phyloP scores from a whole-genome alignment of 805 yeast genomes.

The Teunomyces atbi region DNA sequence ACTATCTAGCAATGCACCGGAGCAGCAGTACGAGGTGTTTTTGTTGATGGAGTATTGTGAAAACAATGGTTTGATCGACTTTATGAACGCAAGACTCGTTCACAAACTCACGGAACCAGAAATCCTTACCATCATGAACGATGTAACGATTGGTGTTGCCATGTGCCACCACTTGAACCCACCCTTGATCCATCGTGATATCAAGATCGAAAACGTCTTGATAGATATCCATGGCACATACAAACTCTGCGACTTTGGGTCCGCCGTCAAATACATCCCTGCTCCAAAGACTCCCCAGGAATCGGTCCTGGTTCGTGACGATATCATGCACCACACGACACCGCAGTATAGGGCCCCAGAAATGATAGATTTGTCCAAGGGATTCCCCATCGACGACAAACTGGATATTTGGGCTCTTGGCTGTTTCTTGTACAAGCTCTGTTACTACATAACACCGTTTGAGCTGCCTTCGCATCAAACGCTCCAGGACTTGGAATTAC shows the following conservation, averaged over 20 bases:
- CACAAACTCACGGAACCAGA: slow-evolving; percentile 68
- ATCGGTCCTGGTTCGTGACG: slow-evolving; percentile 57
- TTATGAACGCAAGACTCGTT: slow-evolving; percentile 70
- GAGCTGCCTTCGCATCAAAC: slow-evolving; percentile 47
- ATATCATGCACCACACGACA: slow-evolving; percentile 75
- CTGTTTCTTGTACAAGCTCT: slow-evolving; percentile 69
- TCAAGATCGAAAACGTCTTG: slow-evolving; percentile 78
- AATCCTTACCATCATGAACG: slow-evolving; percentile 64
- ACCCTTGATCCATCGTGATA: slow-evolving; percentile 74
- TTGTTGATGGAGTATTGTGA: slow-evolving; percentile 79
- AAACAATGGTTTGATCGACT: slow-evolving; percentile 72
- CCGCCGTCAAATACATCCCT: slow-evolving; percentile 63
- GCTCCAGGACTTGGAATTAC: slow-evolving; percentile 48
- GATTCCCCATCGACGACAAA: slow-evolving; percentile 75
- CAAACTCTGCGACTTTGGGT: slow-evolving; percentile 82
- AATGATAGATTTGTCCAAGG: slow-evolving; percentile 70
- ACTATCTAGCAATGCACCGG: slow-evolving; percentile 29
- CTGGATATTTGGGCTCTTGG: slow-evolving; percentile 88
- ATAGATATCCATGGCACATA: slow-evolving; percentile 56
- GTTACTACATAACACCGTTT: slow-evolving; percentile 82
- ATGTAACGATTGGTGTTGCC: slow-evolving; percentile 70
- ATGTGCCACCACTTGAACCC: slow-evolving; percentile 74
- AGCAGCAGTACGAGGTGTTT: slow-evolving; percentile 71
- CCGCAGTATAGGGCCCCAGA: slow-evolving; percentile 86
- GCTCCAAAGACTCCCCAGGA: slow-evolving; percentile 66